Percentiles rank a stretch among this genome's conserved stretches.
phyloP scores from a whole-genome alignment of 495 filamentous ascomycete genomes.

The Cercophora scortea region DNA sequence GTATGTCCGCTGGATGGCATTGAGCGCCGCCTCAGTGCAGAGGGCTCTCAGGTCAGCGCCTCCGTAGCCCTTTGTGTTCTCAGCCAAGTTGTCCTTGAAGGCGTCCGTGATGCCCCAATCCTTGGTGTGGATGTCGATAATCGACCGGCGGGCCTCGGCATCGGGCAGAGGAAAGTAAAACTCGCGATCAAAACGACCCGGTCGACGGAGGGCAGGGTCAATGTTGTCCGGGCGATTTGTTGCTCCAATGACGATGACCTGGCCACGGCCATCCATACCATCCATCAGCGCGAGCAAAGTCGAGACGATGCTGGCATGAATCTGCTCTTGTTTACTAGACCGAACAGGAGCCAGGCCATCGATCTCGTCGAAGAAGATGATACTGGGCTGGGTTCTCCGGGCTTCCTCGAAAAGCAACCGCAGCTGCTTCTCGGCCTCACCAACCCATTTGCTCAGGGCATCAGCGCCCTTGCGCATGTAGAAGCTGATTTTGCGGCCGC shows the following conservation, averaged over 20 bases:
- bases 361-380: constrained; percentile 99
- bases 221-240: constrained; percentile 97
- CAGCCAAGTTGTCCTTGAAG: constrained; percentile 79
- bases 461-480: constrained; percentile 99
- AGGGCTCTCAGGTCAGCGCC: constrained; percentile 91
- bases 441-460: constrained; percentile 96
- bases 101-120: constrained; percentile 74
- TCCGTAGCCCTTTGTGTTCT: constrained; percentile 89
- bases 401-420: constrained; percentile 93
- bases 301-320: constrained; percentile 95
- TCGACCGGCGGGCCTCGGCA: constrained; percentile 65
- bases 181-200: constrained; percentile 92
- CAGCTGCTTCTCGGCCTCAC: constrained; percentile 92
- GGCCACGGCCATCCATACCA: constrained; percentile 96
- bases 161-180: constrained; percentile 96
- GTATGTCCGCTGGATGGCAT: constrained; percentile 90
- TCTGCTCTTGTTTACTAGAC: constrained; percentile 96
- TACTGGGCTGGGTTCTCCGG: constrained; percentile 87
- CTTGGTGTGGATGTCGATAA: constrained; percentile 92
- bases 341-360: constrained; percentile 92
- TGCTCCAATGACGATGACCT: constrained; percentile 96
- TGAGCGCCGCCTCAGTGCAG: constrained; percentile 97
- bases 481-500: constrained; percentile 90
- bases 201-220: constrained; percentile 87
- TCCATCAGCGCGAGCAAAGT: constrained; percentile 95